Base-by-base conservation (phyloP, 176 grass and related monocot species). In the Musa acuminata region DNA sequence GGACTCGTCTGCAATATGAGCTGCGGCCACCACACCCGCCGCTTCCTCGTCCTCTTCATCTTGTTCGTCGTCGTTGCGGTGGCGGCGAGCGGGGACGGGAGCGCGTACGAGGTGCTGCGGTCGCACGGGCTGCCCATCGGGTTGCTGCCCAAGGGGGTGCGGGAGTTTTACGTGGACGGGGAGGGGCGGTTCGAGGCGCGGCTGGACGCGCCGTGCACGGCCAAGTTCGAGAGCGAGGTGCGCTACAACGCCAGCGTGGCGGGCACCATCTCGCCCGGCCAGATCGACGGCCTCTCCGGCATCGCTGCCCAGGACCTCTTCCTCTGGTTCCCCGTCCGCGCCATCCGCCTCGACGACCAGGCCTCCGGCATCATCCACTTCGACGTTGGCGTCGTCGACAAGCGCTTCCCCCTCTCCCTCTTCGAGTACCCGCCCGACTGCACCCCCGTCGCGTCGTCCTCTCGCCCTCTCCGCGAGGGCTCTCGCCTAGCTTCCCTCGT, bases 351-450 rank as follows among this genome's bases (percentile, higher is more conserved):
- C 72, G 72, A 74, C 72, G 52, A 74, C 23, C 51, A 55, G 21
- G 16, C 72, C 53, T 53, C 72, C 11, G 72, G 72, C 21, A 74
- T 74, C 72, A 74, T 74, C 72, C 72, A 74, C 72, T 74, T 74
- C 53, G 72, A 74, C 72, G 72, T 74, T 24, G 72, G 72, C 52
- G 72, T 74, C 72, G 72, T 74, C 53, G 72, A 74, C 72, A 74
- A 74, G 52, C 72, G 72, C 51, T 74, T 26, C 24, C 72, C 72
- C 11, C 72, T 74, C 72, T 74, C 72, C 12, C 72, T 74, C 72
- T 74, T 74, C 52, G 72, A 74, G 52, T 24, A 20, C 22, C 72
- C 72, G 22, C 72, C 72, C 13, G 72, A 74, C 24, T 74, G 72
- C 72, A 26, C 72, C 52, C 72, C 72, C 53, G 22, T 27, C 51